phyloP scores from a whole-genome alignment of 352 stramenopile genomes.

The Phytopythium kandeliae region DNA sequence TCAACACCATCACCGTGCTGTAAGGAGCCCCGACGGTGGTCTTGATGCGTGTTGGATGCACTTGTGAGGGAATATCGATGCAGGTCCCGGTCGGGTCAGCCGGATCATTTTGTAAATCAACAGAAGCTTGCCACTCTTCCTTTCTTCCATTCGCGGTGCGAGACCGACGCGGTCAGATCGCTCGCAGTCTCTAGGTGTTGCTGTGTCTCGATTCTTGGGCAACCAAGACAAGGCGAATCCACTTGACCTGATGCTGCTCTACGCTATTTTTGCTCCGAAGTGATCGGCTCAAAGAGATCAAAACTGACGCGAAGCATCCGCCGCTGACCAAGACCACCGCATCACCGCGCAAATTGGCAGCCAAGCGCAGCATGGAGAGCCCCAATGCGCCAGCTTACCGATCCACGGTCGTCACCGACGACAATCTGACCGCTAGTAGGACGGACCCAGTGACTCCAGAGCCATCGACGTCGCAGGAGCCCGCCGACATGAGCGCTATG shows the following conservation, averaged over 20 bases:
- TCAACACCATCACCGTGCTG: slow-evolving; percentile 30
- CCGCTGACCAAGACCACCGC: not conserved
- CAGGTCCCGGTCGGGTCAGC: not conserved
- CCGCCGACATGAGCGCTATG: slow-evolving; percentile 24
- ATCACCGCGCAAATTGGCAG: not conserved
- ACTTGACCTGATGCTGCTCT: not conserved
- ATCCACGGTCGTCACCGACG: not conserved
- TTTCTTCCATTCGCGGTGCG: too few relatives aligned
- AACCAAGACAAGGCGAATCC: too few relatives aligned
- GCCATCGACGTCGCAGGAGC: not conserved
- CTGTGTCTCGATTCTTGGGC: too few relatives aligned
- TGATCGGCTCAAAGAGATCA: not conserved
- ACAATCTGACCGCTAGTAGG: not conserved
- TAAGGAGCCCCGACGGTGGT: slow-evolving; percentile 2
- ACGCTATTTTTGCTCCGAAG: not conserved
- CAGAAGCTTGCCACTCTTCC: not conserved
- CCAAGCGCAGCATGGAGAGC: not conserved
- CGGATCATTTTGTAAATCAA: slow-evolving; percentile 1
- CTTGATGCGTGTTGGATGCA: not conserved
- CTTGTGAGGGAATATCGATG: not conserved
- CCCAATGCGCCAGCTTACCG: not conserved
- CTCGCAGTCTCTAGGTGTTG: too few relatives aligned
- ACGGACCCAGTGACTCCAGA: not conserved
- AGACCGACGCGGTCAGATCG: too few relatives aligned
- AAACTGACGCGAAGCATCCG: not conserved